Evolutionary conservation across 192 early-diverging fungal species (phyloP), one percentile per base, ranked within the genome.

Genomic region (Backusella westeae): DNA sequence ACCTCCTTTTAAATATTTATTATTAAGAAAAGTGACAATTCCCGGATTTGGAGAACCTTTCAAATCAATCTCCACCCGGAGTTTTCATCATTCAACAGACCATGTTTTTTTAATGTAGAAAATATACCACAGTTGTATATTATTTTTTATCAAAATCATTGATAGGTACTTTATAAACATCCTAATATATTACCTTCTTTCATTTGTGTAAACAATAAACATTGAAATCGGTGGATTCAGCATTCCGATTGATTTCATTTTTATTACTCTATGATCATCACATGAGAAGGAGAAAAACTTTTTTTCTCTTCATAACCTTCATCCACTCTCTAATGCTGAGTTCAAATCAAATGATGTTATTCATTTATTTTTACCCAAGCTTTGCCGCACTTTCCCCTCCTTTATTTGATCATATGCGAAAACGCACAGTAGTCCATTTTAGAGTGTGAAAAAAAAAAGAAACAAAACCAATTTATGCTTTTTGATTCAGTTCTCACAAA

Each of bases 371-470:
- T 70, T 70, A 70, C 69, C 69, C 69, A 70, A 36, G 7, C 21
- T 70, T 42, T 70, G 69, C 69, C 69, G 69, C 41, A 38, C n/a
- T 70, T 70, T 70, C 35, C 69, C 69, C 34, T 6, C 23, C 15
- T 39, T 19, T 9, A 6, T 5, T 12, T 36, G 6, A 23, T 26
- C 36, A 39, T 70, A 39, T 38, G 19, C 36, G 9, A 44, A 39
- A 39, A 19, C 21, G 1, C 21, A 70, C 21, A 42, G 4, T 1
- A 70, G n/a, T 23, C n/a, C 39, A 39, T 38, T 26, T 70, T 23
- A 70, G 34, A 26, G 36, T 42, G 21, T 70, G 36, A 70, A 42
- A 70, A 42, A 70, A 26, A 39, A 5, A 44, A 17, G 29, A 29
- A 29, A 29, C 29, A 29, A 0, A 3, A 3, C 2, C 32, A 32